phyloP scores from a whole-genome alignment of 176 grass and related monocot species.

The Areca catechu region DNA sequence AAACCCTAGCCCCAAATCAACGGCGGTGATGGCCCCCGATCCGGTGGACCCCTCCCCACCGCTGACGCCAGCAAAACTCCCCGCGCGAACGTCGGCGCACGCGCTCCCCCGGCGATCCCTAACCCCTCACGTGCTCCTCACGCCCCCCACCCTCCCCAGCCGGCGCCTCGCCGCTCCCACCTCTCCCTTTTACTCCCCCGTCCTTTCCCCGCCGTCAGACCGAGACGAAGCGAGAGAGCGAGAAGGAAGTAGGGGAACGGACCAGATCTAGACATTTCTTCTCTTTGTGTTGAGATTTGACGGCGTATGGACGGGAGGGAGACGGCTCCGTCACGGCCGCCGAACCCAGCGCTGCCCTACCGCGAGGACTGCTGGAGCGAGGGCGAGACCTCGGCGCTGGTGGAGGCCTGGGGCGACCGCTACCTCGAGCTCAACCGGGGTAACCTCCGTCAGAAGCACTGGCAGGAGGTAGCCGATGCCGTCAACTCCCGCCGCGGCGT shows the following conservation, averaged over 20 bases:
- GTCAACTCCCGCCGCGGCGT: conserved; percentile 62
- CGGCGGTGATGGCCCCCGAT: conserved; percentile 53
- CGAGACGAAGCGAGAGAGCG: no score
- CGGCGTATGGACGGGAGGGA: conserved; percentile 9
- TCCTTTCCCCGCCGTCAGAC: conserved; percentile 11
- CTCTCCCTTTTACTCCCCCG: conserved; percentile 40
- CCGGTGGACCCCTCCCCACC: conserved; percentile 12
- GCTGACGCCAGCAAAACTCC: conserved; percentile 18
- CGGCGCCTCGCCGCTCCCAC: conserved; percentile 14
- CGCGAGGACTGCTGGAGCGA: conserved; percentile 99
- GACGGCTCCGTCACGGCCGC: conserved; percentile 32
- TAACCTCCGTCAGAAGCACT: conserved; percentile 97
- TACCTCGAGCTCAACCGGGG: conserved; percentile 88
- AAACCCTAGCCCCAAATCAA: conserved; percentile 44
- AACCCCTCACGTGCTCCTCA: conserved; percentile 40
- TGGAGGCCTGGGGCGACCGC: conserved; percentile 72
- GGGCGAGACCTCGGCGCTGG: conserved; percentile 81
- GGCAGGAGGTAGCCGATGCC: conserved; percentile 81
- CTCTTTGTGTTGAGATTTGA: no score
- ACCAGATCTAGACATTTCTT: no score
- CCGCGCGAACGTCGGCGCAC: conserved; percentile 39
- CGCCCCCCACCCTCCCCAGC: conserved; percentile 34
- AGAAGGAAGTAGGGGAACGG: conserved; percentile 7
- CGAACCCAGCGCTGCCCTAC: conserved; percentile 78
- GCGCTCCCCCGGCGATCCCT: conserved; percentile 20